Evolutionary conservation across 495 filamentous ascomycete species (phyloP).

Genomic region (Podospora pseudoanserina): DNA sequence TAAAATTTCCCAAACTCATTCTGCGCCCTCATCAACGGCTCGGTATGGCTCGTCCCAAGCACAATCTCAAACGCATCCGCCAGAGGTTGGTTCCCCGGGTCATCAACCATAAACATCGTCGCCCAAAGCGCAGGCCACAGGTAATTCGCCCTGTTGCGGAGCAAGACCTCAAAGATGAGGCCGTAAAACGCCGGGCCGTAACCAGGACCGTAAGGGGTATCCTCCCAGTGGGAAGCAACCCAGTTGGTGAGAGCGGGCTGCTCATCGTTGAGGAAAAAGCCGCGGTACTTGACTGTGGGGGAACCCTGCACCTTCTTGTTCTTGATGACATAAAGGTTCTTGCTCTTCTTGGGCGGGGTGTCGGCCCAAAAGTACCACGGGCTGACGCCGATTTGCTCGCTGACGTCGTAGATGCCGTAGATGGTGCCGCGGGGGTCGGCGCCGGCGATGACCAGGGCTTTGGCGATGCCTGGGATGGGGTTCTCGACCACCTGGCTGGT

Average conservation of each 20-base stretch:
- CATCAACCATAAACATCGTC: slow-evolving; percentile 67
- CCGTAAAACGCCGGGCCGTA: slow-evolving; percentile 64
- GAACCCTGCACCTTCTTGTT: slow-evolving; percentile 54
- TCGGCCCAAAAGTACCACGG: slow-evolving; percentile 79
- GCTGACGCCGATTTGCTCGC: slow-evolving; percentile 72
- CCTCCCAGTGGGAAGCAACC: slow-evolving; percentile 48
- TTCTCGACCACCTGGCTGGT: slow-evolving; percentile 55
- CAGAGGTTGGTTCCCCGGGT: slow-evolving; percentile 60
- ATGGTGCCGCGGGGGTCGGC: slow-evolving; percentile 67
- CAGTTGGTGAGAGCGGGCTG: slow-evolving; percentile 68
- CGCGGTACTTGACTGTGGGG: slow-evolving; percentile 69
- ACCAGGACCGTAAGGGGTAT: slow-evolving; percentile 52
- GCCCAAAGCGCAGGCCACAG: slow-evolving; percentile 73
- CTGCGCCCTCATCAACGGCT: slow-evolving; percentile 68
- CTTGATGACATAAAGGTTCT: slow-evolving; percentile 54
- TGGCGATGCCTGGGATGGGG: slow-evolving; percentile 53
- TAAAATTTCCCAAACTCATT: slow-evolving; percentile 65
- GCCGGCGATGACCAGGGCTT: slow-evolving; percentile 66
- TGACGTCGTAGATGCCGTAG: slow-evolving; percentile 70
- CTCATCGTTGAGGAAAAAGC: slow-evolving; percentile 78
- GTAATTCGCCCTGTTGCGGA: slow-evolving; percentile 68
- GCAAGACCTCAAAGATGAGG: slow-evolving; percentile 67
- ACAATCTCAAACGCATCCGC: slow-evolving; percentile 72
- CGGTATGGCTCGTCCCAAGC: slow-evolving; percentile 67
- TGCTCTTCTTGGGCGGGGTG: slow-evolving; percentile 52